A percentile compares a stretch with the other conserved stretches of the same genome.
phyloP scores from a whole-genome alignment of 1,284 basidiomycete genomes.

The Malassezia slooffiae region DNA sequence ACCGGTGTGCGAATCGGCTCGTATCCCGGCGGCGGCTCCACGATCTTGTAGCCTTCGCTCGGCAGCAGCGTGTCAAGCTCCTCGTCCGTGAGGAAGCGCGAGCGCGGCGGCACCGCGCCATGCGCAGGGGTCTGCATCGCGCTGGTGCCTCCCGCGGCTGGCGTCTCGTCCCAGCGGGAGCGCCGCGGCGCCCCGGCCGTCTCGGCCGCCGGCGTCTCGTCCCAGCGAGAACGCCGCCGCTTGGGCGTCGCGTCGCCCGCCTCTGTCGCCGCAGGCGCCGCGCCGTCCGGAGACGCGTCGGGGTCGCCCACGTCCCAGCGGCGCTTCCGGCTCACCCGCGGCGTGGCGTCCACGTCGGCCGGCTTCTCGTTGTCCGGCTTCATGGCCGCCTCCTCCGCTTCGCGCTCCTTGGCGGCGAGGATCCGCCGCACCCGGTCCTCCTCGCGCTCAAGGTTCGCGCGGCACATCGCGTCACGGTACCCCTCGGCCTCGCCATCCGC shows the following conservation, averaged over 20 bases:
- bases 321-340: constrained; percentile 63
- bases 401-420: constrained; percentile 71
- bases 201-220: constrained; percentile 63
- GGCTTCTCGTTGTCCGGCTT: constrained; percentile 1
- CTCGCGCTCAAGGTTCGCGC: constrained; percentile 82
- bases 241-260: constrained; percentile 54
- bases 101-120: constrained; percentile 60
- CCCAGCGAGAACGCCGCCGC: constrained; percentile 87
- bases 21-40: constrained; percentile 88
- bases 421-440: constrained; percentile 71
- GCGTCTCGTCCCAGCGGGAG: constrained; percentile 92
- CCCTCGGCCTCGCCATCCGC: constrained; percentile 64
- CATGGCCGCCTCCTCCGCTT: constrained; percentile 56
- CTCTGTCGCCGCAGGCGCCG: constrained; percentile 46
- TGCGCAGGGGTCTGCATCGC: constrained; percentile 12
- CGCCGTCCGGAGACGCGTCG: constrained; percentile 51
- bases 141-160: constrained; percentile 36
- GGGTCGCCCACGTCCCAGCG: constrained; percentile 69
- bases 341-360: constrained; percentile 49
- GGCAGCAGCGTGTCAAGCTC: constrained; percentile 88
- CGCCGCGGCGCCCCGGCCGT: constrained; percentile 57
- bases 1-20: constrained; percentile 65
- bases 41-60: constrained; percentile 73
- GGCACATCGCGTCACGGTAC: constrained; percentile 92
- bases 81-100: constrained; percentile 85